phyloP scores from a whole-genome alignment of 2,329 filamentous ascomycete genomes.

The Microascus cirrosus region DNA sequence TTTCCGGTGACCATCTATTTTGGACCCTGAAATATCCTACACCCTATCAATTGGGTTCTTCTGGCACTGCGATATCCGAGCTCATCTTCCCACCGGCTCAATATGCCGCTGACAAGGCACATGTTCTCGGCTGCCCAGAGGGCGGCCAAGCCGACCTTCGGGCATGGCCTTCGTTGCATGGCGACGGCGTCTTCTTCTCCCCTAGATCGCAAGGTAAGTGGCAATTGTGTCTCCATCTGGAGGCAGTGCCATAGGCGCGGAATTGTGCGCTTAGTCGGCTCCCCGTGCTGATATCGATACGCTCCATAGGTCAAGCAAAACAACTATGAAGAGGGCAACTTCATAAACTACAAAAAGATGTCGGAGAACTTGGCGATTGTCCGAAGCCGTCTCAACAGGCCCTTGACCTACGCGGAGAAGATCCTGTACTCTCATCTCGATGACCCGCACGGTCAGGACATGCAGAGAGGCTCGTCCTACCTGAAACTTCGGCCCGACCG shows the following conservation, averaged over 20 bases:
- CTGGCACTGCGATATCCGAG: not conserved
- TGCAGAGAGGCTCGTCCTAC: conserved; percentile 91
- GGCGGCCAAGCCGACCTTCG: conserved; percentile 41
- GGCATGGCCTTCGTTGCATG: conserved; percentile 59
- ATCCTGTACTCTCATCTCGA: conserved; percentile 98
- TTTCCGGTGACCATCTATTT: conserved; percentile 2
- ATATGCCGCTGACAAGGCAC: conserved; percentile 56
- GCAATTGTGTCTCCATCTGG: not conserved
- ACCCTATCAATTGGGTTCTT: not conserved
- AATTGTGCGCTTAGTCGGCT: not conserved
- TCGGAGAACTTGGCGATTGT: conserved; percentile 92
- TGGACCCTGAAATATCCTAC: conserved; percentile 4
- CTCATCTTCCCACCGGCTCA: conserved; percentile 2
- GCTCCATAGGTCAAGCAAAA: conserved; percentile 70
- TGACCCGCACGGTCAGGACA: conserved; percentile 90
- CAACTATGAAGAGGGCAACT: conserved; percentile 91
- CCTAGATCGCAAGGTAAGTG: conserved; percentile 71
- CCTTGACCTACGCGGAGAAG: conserved; percentile 94
- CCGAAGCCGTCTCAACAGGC: conserved; percentile 66
- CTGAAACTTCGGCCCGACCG: conserved; percentile 94
- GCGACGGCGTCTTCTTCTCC: conserved; percentile 79
- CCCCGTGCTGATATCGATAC: not conserved
- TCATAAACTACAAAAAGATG: conserved; percentile 99
- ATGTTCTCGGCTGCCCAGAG: conserved; percentile 58
- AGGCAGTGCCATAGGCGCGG: not conserved